phyloP scores from a whole-genome alignment of 139 green algal genomes.

The Coelastrella sp. region DNA sequence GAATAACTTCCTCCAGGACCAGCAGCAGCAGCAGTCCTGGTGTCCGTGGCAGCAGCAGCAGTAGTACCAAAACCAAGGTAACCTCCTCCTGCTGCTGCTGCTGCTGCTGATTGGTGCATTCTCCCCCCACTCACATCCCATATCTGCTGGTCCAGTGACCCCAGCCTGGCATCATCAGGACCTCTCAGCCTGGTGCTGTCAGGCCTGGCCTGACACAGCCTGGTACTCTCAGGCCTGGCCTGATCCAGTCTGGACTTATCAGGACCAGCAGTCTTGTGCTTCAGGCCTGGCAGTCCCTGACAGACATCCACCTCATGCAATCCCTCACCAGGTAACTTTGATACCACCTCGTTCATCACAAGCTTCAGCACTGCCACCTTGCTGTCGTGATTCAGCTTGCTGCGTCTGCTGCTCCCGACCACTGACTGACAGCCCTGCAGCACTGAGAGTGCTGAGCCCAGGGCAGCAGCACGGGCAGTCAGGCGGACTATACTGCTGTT shows the following conservation, averaged over 20 bases:
- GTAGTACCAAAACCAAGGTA: neutral
- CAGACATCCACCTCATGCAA: neutral
- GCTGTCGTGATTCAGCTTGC: neutral
- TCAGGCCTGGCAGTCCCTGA: conserved; percentile 1
- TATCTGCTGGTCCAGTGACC: neutral
- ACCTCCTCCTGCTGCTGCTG: neutral
- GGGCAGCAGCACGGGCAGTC: neutral
- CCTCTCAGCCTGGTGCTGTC: neutral
- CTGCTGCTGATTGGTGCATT: neutral
- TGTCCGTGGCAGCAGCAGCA: neutral
- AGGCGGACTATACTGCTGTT: neutral
- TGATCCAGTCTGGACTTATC: neutral
- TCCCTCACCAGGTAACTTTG: conserved; percentile 7
- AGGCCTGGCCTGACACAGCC: neutral
- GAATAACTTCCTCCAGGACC: neutral
- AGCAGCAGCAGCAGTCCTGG: neutral
- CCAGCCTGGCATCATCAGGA: neutral
- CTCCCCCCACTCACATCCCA: neutral
- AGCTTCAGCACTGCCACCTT: conserved; percentile 20
- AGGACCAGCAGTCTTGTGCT: neutral
- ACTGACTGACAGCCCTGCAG: conserved; percentile 27
- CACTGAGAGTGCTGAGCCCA: conserved; percentile 4
- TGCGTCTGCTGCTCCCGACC: conserved; percentile 8
- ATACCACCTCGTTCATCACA: conserved; percentile 26
- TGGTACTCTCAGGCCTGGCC: neutral